Conservation (phyloP, 257 asterid species). For the Petunia axillaris region DNA sequence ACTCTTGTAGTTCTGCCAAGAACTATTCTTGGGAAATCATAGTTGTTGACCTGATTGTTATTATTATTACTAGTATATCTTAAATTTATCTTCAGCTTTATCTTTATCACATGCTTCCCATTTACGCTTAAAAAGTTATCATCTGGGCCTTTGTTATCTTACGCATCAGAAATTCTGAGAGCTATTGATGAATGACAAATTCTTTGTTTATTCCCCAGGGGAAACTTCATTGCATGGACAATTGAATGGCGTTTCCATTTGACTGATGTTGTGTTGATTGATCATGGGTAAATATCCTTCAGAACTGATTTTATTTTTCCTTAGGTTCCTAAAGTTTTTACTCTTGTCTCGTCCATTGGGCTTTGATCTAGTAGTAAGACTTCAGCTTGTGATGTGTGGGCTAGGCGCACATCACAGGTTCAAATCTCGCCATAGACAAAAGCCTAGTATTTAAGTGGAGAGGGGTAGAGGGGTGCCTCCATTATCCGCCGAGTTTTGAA, state of each 20-base stretch:
- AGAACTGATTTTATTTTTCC: neutral
- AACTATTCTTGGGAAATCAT: neutral
- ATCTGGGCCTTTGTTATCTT: neutral
- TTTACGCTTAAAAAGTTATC: neutral
- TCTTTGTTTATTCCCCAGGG: slow-evolving; percentile 51
- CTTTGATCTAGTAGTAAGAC: too few relatives aligned
- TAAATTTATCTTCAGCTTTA: neutral
- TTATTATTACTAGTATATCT: neutral
- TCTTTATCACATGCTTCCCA: neutral
- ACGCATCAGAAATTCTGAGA: neutral
- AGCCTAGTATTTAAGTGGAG: too few relatives aligned
- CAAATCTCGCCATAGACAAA: too few relatives aligned
- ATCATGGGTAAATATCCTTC: slow-evolving; percentile 67
- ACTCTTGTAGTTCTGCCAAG: neutral
- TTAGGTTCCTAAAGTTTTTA: neutral
- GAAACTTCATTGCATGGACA: slow-evolving; percentile 79
- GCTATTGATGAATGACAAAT: neutral
- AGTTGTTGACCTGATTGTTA: neutral
- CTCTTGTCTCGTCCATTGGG: neutral
- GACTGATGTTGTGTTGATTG: slow-evolving; percentile 63
- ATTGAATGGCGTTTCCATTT: slow-evolving; percentile 87
- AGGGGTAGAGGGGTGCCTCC: too few relatives aligned
- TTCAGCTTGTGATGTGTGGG: too few relatives aligned
- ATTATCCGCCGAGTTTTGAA: too few relatives aligned
- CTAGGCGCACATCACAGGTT: too few relatives aligned